Percentiles rank a stretch among this genome's conserved stretches.
phyloP scores from a whole-genome alignment of 2,329 filamentous ascomycete species.

The Aspergillus terreus region DNA sequence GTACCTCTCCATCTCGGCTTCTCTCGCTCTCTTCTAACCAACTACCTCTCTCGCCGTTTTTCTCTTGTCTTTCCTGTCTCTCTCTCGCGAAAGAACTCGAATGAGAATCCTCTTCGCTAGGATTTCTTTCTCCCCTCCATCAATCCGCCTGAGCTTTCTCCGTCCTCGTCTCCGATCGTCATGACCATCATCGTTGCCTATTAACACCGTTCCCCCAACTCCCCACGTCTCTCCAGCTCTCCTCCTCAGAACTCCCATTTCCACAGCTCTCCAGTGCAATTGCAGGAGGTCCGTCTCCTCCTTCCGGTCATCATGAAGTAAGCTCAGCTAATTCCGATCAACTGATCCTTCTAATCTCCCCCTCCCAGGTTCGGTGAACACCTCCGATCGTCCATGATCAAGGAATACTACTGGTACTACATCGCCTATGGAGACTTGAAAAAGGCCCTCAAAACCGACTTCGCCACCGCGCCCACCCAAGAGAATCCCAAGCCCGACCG shows the following conservation, averaged over 20 bases:
- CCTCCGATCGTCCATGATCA: conserved; percentile 90
- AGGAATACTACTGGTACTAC: conserved; percentile 97
- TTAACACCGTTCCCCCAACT: not conserved
- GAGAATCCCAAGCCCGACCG: conserved; percentile 47
- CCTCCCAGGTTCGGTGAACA: conserved; percentile 80
- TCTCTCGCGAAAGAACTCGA: not conserved
- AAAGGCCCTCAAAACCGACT: conserved; percentile 73
- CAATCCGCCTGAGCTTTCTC: not conserved
- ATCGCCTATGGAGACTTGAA: conserved; percentile 97
- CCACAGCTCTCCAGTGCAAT: too few relatives aligned
- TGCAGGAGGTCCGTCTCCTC: not conserved
- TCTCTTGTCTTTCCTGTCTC: not conserved
- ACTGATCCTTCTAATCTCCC: conserved; percentile 14
- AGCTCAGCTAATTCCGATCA: not conserved
- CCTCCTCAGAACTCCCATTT: not conserved
- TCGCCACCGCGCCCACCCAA: conserved; percentile 49
- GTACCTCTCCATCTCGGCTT: not conserved
- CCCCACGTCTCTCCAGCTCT: not conserved
- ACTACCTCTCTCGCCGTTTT: not conserved
- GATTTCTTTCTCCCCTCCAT: too few relatives aligned
- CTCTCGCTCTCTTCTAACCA: not conserved
- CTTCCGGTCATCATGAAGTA: conserved; percentile 10
- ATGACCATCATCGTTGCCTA: not conserved
- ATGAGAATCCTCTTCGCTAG: too few relatives aligned
- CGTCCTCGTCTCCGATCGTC: not conserved